Evolutionary conservation across 768 basidiomycete genomes (phyloP).

Genomic region (Rhodotorula graminis): DNA sequence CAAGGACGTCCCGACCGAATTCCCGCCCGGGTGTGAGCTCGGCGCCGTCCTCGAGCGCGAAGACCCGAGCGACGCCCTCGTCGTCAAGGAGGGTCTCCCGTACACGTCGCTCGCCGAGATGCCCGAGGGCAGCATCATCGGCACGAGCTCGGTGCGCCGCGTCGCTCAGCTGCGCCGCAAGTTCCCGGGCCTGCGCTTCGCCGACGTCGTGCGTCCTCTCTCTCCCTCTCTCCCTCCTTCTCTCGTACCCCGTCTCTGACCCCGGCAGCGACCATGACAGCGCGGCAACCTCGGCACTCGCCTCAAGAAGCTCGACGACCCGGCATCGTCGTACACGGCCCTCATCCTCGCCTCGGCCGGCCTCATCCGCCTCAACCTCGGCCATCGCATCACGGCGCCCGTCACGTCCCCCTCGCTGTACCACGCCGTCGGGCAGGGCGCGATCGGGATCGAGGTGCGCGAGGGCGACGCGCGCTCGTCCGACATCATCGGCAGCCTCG

Average conservation of each 20-base stretch:
- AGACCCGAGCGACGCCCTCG: conserved; percentile 80
- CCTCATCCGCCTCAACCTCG: conserved; percentile 62
- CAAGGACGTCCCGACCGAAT: conserved; percentile 86
- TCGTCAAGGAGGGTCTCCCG: conserved; percentile 66
- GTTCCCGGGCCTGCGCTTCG: conserved; percentile 70
- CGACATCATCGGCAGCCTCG: conserved; percentile 63
- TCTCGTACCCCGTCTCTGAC: neutral
- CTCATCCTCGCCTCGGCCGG: conserved; percentile 92
- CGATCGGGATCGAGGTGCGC: conserved; percentile 75
- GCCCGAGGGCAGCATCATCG: conserved; percentile 83
- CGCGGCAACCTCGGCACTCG: conserved; percentile 71
- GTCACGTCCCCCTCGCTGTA: conserved; percentile 69
- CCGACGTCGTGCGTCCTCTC: conserved; percentile 70
- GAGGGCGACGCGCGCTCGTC: conserved; percentile 56
- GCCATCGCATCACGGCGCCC: conserved; percentile 68
- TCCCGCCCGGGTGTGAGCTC: conserved; percentile 78
- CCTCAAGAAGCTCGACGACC: conserved; percentile 79
- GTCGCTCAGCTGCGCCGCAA: conserved; percentile 80
- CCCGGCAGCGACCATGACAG: neutral
- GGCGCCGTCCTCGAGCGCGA: conserved; percentile 81
- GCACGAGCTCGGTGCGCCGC: conserved; percentile 87
- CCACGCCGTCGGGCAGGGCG: conserved; percentile 91
- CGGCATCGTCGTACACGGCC: conserved; percentile 72
- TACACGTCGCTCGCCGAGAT: conserved; percentile 76
- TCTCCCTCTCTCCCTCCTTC: neutral